Evolutionary conservation across 2,329 filamentous ascomycete genomes (phyloP).

Genomic region (Chaetothyriales sp.): DNA sequence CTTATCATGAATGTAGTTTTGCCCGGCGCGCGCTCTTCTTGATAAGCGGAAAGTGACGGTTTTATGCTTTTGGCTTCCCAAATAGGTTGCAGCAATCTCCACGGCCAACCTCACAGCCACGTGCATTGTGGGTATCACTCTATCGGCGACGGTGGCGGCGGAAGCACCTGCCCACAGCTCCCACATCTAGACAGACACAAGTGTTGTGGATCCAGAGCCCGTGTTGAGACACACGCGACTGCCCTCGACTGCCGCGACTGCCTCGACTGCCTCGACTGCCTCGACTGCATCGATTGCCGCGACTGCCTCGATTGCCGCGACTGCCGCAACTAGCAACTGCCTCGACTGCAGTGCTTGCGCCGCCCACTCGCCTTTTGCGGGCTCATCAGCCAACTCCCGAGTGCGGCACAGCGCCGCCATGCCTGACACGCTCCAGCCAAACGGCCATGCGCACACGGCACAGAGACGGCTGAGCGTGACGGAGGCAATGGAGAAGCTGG

Average conservation of each 20-base stretch:
- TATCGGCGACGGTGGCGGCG: not conserved
- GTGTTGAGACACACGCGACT: not conserved
- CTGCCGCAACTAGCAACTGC: not conserved
- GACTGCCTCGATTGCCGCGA: not conserved
- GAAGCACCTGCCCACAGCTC: not conserved
- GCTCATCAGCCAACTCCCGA: constrained; percentile 4
- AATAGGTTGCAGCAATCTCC: no score
- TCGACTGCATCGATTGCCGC: not conserved
- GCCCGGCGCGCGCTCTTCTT: no score
- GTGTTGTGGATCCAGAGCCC: not conserved
- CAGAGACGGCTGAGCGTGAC: constrained; percentile 11
- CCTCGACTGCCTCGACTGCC: no score
- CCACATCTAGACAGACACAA: not conserved
- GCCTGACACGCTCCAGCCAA: constrained; percentile 9
- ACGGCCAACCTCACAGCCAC: not conserved
- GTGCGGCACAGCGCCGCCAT: not conserved
- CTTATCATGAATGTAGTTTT: no score
- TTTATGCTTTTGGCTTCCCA: no score
- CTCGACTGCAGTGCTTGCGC: not conserved
- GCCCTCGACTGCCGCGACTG: not conserved
- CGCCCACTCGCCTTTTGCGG: not conserved
- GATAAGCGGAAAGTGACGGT: no score
- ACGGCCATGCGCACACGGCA: constrained; percentile 20
- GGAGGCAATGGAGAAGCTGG: constrained; percentile 19
- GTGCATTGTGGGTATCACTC: not conserved